A percentile compares a stretch with the other conserved stretches of the same genome.
phyloP scores from a whole-genome alignment of 257 asterid genomes.

The Przewalskia tangutica region DNA sequence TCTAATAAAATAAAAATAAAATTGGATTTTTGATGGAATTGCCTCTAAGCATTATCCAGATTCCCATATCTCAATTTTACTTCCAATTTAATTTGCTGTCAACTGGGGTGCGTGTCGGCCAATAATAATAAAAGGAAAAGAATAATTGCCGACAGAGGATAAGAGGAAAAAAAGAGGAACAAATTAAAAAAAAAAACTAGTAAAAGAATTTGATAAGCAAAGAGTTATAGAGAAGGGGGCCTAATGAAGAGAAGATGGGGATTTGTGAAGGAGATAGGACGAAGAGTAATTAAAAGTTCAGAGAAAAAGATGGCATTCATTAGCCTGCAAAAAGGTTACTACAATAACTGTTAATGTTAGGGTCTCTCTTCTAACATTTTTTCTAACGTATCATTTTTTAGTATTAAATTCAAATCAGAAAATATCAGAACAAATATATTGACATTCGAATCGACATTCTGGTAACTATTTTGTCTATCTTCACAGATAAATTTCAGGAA shows the following conservation, averaged over 20 bases:
- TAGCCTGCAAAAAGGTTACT: not conserved
- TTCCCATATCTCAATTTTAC: not conserved
- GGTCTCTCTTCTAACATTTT: too few species aligned
- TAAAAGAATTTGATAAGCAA: not conserved
- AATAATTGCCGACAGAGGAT: constrained; percentile 2
- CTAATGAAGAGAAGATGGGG: not conserved
- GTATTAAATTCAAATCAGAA: too few species aligned
- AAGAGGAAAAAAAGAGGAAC: not conserved
- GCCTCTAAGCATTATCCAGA: not conserved
- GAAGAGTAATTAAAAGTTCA: not conserved
- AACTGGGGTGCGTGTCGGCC: constrained; percentile 4
- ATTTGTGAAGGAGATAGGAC: not conserved
- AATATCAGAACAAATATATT: too few species aligned
- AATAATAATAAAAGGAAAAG: not conserved
- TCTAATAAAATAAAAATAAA: not conserved
- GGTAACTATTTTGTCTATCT: too few species aligned
- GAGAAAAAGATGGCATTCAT: not conserved
- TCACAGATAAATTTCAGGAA: too few species aligned
- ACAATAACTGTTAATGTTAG: too few species aligned
- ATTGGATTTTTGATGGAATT: not conserved
- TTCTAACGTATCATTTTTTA: too few species aligned
- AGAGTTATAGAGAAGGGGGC: not conserved
- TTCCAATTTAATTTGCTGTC: not conserved
- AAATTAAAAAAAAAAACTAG: not conserved
- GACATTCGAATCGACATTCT: too few species aligned